Evolutionary conservation across 352 stramenopile species (phyloP), one percentile per base, ranked within the genome.

Genomic region (Aphanomyces euteiches): DNA sequence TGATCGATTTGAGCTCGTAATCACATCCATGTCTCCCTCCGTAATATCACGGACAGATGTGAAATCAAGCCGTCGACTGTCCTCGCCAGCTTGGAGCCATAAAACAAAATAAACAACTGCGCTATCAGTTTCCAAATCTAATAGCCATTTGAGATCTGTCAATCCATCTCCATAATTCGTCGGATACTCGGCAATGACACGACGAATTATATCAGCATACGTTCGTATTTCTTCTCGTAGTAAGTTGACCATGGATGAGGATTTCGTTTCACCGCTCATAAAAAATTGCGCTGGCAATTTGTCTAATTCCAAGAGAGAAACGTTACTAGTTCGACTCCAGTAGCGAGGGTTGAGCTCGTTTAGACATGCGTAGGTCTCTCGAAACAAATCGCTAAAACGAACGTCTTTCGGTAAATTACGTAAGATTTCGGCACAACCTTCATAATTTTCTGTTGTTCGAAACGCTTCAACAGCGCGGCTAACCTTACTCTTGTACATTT

Each of bases 401-500:
- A 82, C 77, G 3, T 92, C 85, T 7, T 75, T 77, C 0, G 89
- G 89, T 0, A 96, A 56, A n/a, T 85, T 84, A 69, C 87, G 88
- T 58, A 96, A 71, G 17, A 96, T 82, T 73, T 90, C 83, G n/a
- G 82, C 85, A 45, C 96, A 89, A 0, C 82, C 83, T 47, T 91
- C 81, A 1, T 54, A 73, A 43, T 92, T 92, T 59, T 90, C 81
- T 1, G 77, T 90, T 6, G 79, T 69, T 0, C 88, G 7, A 34
- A 94, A 84, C 1, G 83, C 81, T 36, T 76, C 74, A 0, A 94
- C 58, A 0, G 83, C 86, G 47, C 83, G 89, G 6, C 63, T 69
- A 5, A 94, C 85, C 67, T 92, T 92, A 66, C 89, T 86, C 63
- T 94, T 94, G 79, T 94, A 92, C 61, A 89, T 76, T 7, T 79